Evolutionary conservation across 352 stramenopile species (phyloP).

Genomic region (Phytophthora meadii): DNA sequence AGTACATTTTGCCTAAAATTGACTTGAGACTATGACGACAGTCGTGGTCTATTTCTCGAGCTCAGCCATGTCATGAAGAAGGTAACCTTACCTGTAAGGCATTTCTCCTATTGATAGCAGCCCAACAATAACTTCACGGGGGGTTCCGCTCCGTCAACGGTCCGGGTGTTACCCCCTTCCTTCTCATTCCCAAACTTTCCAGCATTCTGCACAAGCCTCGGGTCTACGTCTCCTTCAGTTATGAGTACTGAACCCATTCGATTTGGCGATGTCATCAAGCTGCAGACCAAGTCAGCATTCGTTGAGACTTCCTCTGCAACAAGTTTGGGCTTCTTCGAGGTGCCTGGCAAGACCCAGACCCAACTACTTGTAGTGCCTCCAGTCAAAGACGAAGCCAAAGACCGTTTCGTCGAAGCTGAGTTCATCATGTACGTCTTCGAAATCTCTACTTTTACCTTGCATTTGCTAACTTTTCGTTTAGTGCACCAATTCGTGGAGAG

Average conservation of each 20-base stretch:
- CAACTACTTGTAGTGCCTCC: slow-evolving; percentile 64
- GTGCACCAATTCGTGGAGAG: slow-evolving; percentile 51
- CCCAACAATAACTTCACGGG: slow-evolving; percentile 19
- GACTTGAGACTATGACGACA: not conserved
- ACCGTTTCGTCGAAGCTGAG: slow-evolving; percentile 58
- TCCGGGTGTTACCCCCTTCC: not conserved
- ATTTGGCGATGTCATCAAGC: slow-evolving; percentile 66
- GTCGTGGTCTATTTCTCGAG: not conserved
- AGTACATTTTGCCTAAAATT: too few relatives aligned
- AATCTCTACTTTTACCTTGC: not conserved
- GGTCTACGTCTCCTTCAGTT: slow-evolving; percentile 10
- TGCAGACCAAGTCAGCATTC: slow-evolving; percentile 48
- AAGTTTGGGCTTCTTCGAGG: slow-evolving; percentile 60
- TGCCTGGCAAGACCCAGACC: slow-evolving; percentile 45
- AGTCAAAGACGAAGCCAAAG: slow-evolving; percentile 47
- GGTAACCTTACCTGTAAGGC: not conserved
- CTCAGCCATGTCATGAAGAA: not conserved
- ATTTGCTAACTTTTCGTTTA: slow-evolving; percentile 17
- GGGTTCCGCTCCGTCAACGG: slow-evolving; percentile 14
- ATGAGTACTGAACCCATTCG: slow-evolving; percentile 48
- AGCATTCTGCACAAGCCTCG: slow-evolving; percentile 22
- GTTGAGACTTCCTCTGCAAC: slow-evolving; percentile 20
- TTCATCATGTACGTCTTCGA: slow-evolving; percentile 68
- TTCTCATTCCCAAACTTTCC: slow-evolving; percentile 42
- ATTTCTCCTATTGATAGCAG: slow-evolving; percentile 34